Evolutionary conservation across 768 basidiomycete species (phyloP), one percentile per base, ranked within the genome.

Genomic region (Lactarius hatsudake): DNA sequence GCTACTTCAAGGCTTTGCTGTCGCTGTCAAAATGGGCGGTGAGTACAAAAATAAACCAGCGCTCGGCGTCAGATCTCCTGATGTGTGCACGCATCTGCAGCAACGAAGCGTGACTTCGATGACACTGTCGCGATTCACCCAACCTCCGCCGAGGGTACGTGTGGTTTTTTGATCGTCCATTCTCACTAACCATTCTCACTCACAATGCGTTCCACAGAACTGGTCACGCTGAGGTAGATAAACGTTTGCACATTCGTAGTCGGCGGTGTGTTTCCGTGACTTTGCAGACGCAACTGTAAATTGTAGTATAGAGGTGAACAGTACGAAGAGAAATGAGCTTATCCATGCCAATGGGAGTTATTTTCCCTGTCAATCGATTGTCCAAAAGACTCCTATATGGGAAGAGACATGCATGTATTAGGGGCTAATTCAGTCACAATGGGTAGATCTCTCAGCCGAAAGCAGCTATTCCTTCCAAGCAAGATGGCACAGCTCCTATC

Each of bases 21-120:
- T 98, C n/a, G 97, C 97, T 15, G 82, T 99, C 72, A 98, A 98
- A 82, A 96, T 98, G 96, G 91, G 91, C 26, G 84, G 82, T 84
- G 13, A 82, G 77, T 26, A n/a, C 28, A 57, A 34, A 18, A 10
- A 28, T 30, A 43, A 9, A 55, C 38, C 43, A 58, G 26, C 54
- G 45, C 53, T 60, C 42, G 9, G 23, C 53, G 12, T 30, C n/a
- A 28, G 40, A 45, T 30, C 38, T 26, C n/a, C 38, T 61, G 28
- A 65, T 61, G 13, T n/a, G 26, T 32, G 51, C 68, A 53, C 5
- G 34, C 48, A n/a, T 7, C 64, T 40, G 56, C 66, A 79, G 93
- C 93, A 5, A 84, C 83, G 28, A 94, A 95, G 79, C 76, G 83
- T 73, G 90, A 96, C 72, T 76, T 96, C 59, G 94, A 95, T 72